A percentile compares a stretch with the other conserved stretches of the same genome.
Conservation (phyloP, 768 basidiomycete species). For the Podaxis mareebaensis region DNA sequence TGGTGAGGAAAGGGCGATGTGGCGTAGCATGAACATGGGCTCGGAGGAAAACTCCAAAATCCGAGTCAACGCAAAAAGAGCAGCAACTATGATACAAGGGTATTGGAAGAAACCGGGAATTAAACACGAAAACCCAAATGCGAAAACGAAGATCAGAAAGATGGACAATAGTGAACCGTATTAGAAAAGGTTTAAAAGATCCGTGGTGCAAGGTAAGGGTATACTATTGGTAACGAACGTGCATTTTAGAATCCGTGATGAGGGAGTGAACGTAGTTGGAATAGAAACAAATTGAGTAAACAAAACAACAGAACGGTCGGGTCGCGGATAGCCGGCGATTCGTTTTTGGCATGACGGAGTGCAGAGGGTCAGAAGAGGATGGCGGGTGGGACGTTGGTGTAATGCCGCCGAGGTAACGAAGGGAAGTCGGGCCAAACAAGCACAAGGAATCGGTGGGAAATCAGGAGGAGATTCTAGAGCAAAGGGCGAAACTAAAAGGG, state of each 20-base stretch:
- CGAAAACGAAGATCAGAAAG: background rate
- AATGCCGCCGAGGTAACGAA: too few relatives aligned
- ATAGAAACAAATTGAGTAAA: background rate
- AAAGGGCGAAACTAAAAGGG: too few relatives aligned
- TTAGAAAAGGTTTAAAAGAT: background rate
- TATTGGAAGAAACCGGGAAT: background rate
- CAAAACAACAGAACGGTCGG: background rate
- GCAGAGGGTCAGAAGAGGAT: too few relatives aligned
- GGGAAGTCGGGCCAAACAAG: too few relatives aligned
- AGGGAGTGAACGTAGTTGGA: background rate
- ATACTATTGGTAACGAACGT: background rate
- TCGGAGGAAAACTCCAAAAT: background rate
- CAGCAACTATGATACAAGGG: conserved; percentile 10
- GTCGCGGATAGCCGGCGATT: background rate
- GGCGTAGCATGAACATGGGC: background rate
- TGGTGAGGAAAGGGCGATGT: background rate
- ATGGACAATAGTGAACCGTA: background rate
- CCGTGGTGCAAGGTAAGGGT: background rate
- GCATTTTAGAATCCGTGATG: background rate
- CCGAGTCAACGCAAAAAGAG: background rate
- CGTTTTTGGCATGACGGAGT: background rate
- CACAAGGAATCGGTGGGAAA: too few relatives aligned
- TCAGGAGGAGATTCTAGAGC: too few relatives aligned
- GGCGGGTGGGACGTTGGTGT: too few relatives aligned
- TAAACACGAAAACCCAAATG: background rate